Evolutionary conservation across 192 early-diverging fungal genomes (phyloP).

Genomic region (Entomortierella parvispora): DNA sequence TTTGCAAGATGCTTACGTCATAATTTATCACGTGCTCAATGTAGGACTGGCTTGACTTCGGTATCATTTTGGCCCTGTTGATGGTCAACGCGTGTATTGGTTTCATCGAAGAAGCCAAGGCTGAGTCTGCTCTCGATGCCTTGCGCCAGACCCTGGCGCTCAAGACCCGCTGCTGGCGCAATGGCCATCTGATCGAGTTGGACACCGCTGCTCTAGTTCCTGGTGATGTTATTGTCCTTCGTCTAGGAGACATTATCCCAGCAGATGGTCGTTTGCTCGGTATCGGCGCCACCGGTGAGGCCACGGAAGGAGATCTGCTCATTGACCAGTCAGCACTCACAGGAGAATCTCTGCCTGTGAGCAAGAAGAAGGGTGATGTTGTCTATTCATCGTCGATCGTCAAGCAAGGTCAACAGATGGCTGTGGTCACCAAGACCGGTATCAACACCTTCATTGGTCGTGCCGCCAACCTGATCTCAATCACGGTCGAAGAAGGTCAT

Average conservation of each 20-base stretch:
- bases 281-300: conserved; percentile 78
- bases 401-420: conserved; percentile 94
- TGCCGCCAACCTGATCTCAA: conserved; percentile 91
- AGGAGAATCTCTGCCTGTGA: conserved; percentile 91
- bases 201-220: conserved; percentile 84
- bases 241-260: conserved; percentile 95
- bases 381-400: conserved; percentile 94
- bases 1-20: neutral
- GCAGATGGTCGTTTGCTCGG: conserved; percentile 88
- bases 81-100: conserved; percentile 92
- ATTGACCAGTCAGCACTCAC: conserved; percentile 95
- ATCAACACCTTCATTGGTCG: conserved; percentile 93
- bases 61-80: conserved; percentile 82
- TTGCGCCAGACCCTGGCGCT: conserved; percentile 93
- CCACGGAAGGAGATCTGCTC: conserved; percentile 77
- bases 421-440: conserved; percentile 95
- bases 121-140: conserved; percentile 92
- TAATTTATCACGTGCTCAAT: neutral
- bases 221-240: conserved; percentile 90
- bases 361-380: conserved; percentile 79
- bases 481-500: conserved; percentile 92
- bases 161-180: conserved; percentile 83
- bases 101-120: conserved; percentile 92
- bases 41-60: conserved; percentile 72
- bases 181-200: conserved; percentile 77